phyloP scores from a whole-genome alignment of 306 rosid genomes.

The Coriaria nepalensis region DNA sequence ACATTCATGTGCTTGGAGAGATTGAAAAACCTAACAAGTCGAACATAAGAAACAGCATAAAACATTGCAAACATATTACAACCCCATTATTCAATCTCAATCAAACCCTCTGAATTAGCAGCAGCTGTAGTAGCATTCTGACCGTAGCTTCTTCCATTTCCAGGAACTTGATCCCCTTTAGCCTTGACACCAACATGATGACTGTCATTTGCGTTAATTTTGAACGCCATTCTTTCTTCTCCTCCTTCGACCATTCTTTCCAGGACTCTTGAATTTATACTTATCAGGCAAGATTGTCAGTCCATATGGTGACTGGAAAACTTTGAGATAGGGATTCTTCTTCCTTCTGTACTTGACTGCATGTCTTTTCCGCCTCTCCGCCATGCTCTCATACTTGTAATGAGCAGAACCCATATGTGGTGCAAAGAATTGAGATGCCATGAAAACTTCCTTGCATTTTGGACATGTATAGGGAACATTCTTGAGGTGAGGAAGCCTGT shows the following conservation, averaged over 20 bases:
- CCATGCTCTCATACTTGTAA: slow-evolving; percentile 10
- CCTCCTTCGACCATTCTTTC: neutral
- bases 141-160: no score
- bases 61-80: no score
- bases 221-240: neutral
- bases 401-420: slow-evolving; percentile 20
- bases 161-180: no score
- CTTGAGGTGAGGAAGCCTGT: slow-evolving; percentile 17
- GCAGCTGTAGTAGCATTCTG: no score
- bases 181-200: no score
- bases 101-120: no score
- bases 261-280: neutral
- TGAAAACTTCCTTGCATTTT: slow-evolving; percentile 11
- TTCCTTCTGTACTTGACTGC: slow-evolving; percentile 9
- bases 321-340: neutral
- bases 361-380: slow-evolving; percentile 8
- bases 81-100: no score
- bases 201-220: no score
- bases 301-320: neutral
- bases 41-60: no score
- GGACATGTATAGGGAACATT: slow-evolving; percentile 23
- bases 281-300: neutral
- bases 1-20: no score
- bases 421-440: slow-evolving; percentile 13
- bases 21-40: no score